A percentile compares a stretch with the other conserved stretches of the same genome.
These are phyloP conservation scores for Secale cereale DNA, from an alignment of 176 grass and related monocot species.

Conservation along the genomic window DNA sequence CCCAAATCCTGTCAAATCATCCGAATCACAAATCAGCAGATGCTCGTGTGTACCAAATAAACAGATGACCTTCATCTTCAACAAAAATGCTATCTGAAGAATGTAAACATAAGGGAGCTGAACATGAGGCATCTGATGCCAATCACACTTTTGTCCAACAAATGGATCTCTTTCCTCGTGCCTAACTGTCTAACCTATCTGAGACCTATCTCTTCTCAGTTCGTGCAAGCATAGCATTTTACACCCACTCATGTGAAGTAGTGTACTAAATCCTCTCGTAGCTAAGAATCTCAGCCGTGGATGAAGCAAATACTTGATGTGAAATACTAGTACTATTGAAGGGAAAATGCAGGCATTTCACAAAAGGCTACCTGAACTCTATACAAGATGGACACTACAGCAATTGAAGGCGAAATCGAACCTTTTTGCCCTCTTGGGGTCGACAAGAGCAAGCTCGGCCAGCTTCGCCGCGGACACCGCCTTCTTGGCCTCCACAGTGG, in stretches of 20 bases:
- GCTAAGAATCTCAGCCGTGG: not conserved
- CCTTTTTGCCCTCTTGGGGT: slow-evolving; percentile 97
- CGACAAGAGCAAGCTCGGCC: slow-evolving; percentile 89
- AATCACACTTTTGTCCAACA: not conserved
- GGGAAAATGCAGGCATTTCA: slow-evolving; percentile 1
- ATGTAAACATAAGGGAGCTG: not conserved
- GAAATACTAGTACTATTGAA: not conserved
- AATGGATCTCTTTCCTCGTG: not conserved
- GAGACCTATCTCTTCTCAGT: not conserved
- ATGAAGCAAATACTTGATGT: not conserved
- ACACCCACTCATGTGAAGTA: not conserved
- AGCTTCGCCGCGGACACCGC: slow-evolving; percentile 78
- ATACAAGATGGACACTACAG: not conserved
- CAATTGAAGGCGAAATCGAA: slow-evolving; percentile 15
- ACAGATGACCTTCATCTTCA: not conserved
- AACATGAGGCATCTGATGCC: not conserved
- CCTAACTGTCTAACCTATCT: no score
- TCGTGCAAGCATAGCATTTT: not conserved
- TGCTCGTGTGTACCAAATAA: slow-evolving; percentile 10
- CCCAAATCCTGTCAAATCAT: slow-evolving; percentile 65
- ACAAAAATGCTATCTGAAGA: not conserved
- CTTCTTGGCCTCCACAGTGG: slow-evolving; percentile 73
- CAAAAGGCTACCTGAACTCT: not conserved
- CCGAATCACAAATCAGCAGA: slow-evolving; percentile 14
- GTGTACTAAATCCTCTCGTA: not conserved